Base-by-base conservation (phyloP, 352 stramenopile species). In the Globisporangium emineosum region DNA sequence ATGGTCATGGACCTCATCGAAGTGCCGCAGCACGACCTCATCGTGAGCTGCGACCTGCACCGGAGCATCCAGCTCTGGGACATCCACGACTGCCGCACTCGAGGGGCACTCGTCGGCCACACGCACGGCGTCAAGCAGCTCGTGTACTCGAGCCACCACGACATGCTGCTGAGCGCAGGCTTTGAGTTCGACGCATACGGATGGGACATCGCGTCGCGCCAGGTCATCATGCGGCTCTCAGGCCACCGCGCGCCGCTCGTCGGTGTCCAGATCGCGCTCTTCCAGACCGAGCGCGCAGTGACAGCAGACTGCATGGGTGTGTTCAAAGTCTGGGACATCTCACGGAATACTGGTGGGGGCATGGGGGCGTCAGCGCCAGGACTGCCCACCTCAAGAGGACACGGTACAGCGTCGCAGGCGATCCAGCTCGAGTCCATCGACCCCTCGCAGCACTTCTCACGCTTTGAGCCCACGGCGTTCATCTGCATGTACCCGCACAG, bases 251-350 rank as follows among this genome's bases (percentile, higher is more conserved):
- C 79, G 0, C 84, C 88, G n/a, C 85, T 96, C 27, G 62, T 95
- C 56, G 83, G 82, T 2, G 57, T 97, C 1, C 81, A 90, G 45
- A 67, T 97, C 6, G 75, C 81, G 1, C 65, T 79, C 1, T 89
- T 93, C 57, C 81, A 93, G 50, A 91, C 76, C 8, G 86, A 93
- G 61, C 75, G 83, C n/a, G 89, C 88, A 2, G 75, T 96, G n/a
- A 96, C 86, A 0, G 83, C 69, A 2, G 89, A 96, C 58, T 66
- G 67, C 12, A 76, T 75, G 21, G 89, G 88, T 0, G 72, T 93
- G 1, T 85, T 95, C 64, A 94, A 93, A 47, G 71, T 94, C n/a
- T 97, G 89, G 89, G 83, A 94, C 45, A 90, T 97, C 49, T 79
- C 74, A 1, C 71, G 85, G 52, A 63, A 62, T 2, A 77, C 37